Evolutionary conservation across 1,284 basidiomycete genomes (phyloP).

Genomic region (Tranzscheliella williamsii): DNA sequence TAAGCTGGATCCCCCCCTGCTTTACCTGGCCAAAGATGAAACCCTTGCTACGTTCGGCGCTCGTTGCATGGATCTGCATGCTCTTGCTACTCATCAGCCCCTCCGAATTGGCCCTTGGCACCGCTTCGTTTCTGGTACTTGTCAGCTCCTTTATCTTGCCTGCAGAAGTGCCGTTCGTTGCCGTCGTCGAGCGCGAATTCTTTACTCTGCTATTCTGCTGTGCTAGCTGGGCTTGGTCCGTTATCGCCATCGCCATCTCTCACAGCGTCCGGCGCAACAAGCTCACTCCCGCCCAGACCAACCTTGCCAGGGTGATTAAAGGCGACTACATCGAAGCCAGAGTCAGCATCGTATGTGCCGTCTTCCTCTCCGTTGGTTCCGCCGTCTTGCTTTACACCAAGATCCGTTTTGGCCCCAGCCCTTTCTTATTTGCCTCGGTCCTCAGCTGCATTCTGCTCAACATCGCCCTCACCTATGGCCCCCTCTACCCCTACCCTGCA

Average conservation of each 20-base stretch:
- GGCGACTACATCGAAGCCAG: constrained; percentile 55
- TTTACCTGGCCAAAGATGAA: constrained; percentile 62
- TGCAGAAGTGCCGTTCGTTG: constrained; percentile 71
- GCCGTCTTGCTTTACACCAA: constrained; percentile 70
- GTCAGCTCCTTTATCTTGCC: constrained; percentile 72
- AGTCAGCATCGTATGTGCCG: constrained; percentile 69
- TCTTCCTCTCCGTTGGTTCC: constrained; percentile 72
- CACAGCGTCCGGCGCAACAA: constrained; percentile 67
- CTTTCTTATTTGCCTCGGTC: constrained; percentile 68
- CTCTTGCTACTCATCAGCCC: constrained; percentile 70
- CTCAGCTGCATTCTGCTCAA: constrained; percentile 67
- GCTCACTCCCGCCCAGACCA: constrained; percentile 62
- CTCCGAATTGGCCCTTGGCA: constrained; percentile 66
- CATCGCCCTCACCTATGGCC: constrained; percentile 69
- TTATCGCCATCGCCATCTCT: constrained; percentile 71
- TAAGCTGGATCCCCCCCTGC: constrained; percentile 37
- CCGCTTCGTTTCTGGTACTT: constrained; percentile 72
- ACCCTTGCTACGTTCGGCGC: constrained; percentile 70
- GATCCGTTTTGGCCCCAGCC: constrained; percentile 70
- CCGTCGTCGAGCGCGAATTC: constrained; percentile 72
- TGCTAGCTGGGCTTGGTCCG: constrained; percentile 72
- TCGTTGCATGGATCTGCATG: constrained; percentile 70
- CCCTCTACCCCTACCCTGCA: constrained; percentile 71
- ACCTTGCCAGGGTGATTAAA: constrained; percentile 30
- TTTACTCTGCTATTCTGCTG: constrained; percentile 67